phyloP scores from a whole-genome alignment of 2,329 filamentous ascomycete genomes.

The Talaromyces piceae region DNA sequence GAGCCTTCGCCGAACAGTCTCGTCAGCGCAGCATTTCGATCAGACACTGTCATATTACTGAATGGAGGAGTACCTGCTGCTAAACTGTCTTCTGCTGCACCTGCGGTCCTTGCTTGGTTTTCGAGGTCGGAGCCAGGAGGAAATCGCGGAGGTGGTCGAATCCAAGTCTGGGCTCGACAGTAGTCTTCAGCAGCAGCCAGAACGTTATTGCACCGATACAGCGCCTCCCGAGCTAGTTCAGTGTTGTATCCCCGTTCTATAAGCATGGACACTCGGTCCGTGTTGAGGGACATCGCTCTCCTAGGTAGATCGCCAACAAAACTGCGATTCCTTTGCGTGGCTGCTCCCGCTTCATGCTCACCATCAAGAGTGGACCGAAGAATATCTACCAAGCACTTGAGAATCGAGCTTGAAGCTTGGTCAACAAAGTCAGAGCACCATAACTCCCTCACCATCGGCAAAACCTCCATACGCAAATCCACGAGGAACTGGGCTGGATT shows the following conservation, averaged over 20 bases:
- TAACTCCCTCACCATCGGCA: conserved; percentile 67
- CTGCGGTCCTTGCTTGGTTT: conserved; percentile 6
- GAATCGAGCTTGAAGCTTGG: conserved; percentile 66
- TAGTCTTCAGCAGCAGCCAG: conserved; percentile 60
- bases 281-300: conserved; percentile 47
- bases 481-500: conserved; percentile 70
- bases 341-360: conserved; percentile 65
- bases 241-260: conserved; percentile 47
- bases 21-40: conserved; percentile 23
- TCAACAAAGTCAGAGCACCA: conserved; percentile 84
- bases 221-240: conserved; percentile 65
- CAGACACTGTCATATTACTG: conserved; percentile 18
- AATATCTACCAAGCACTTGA: conserved; percentile 75
- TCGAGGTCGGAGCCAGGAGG: conserved; percentile 58
- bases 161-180: conserved; percentile 56
- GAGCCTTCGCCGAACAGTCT: conserved; percentile 25
- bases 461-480: conserved; percentile 71
- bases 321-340: conserved; percentile 53
- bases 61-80: conserved; percentile 19
- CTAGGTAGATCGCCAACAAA: conserved; percentile 38
- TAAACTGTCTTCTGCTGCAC: conserved; percentile 19
- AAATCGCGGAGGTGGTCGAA: conserved; percentile 54
- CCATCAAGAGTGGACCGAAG: conserved; percentile 68
- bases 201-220: conserved; percentile 73
- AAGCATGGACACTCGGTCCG: conserved; percentile 39